Base-by-base conservation (phyloP, 2,329 filamentous ascomycete species). In the Microsporum audouinii region DNA sequence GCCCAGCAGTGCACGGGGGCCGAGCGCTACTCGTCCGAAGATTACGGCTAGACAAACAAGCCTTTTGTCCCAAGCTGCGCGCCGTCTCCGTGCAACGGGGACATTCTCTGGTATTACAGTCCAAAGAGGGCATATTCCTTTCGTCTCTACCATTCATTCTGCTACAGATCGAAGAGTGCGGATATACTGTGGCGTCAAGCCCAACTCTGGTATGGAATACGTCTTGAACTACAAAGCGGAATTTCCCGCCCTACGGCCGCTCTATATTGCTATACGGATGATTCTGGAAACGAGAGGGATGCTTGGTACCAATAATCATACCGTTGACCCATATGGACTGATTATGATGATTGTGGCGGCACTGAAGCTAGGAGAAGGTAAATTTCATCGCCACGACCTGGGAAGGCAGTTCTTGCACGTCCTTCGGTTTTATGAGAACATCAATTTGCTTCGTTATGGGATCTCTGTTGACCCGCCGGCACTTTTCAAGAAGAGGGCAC, bases 291-390 rank as follows among this genome's bases (percentile, higher is more conserved):
- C 79, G 27, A 77, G 80, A 43, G 75, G 74, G 29, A 68, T 85
- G 1, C 75, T 76, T 36, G 77, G 80, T 59, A 74, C 78, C 17
- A 76, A 71, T 60, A 66, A 69, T 2, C 77, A 78, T n/a, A 80
- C 81, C 1, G 2, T 85, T 38, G 77, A 77, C 14, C 78, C 81
- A 0, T 83, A 85, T 66, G 73, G 77, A 10, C 71, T 84, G 7
- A 77, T 83, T 66, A 80, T 84, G 72, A 80, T 85, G 75, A 70
- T 85, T 17, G 78, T 81, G 12, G 80, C 81, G 3, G 77, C 79
- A 33, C 69, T 84, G 33, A 79, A 78, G 63, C 73, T 78, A 63
- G 71, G 71, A 36, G 71, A 75, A 34, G 71, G 67, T 61, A 66
- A 68, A 55, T 73, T 67, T 58, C 63, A 64, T 47, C 66, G 66